phyloP scores from a whole-genome alignment of 2,329 filamentous ascomycete species.

The Ambrosiella cleistominuta region DNA sequence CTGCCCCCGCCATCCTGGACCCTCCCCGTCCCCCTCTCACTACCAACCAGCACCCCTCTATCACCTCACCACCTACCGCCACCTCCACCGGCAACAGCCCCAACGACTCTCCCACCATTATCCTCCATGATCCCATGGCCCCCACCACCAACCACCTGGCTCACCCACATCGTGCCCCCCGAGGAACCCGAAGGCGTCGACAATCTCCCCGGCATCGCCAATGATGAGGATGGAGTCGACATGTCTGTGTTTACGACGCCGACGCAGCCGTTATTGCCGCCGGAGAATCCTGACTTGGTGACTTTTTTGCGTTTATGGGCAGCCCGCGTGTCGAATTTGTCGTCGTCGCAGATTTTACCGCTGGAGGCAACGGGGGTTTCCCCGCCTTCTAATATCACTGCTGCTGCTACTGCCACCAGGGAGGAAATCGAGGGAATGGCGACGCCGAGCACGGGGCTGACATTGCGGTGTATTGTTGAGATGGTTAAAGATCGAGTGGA shows the following conservation, averaged over 20 bases:
- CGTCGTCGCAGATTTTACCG: not conserved
- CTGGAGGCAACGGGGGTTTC: not conserved
- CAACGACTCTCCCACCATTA: not conserved
- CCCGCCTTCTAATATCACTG: not conserved
- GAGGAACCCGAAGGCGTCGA: not conserved
- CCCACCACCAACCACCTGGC: not conserved
- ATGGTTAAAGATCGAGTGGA: not conserved
- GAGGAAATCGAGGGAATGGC: not conserved
- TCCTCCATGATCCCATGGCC: not conserved
- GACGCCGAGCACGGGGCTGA: not conserved
- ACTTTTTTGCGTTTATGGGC: constrained; percentile 35
- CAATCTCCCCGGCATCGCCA: not conserved
- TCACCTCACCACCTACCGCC: not conserved
- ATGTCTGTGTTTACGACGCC: constrained; percentile 15
- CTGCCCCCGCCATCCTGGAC: not conserved
- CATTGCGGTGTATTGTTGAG: not conserved
- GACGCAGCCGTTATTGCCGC: constrained; percentile 25
- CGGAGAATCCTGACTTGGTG: constrained; percentile 31
- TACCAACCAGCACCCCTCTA: not conserved
- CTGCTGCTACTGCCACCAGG: too few species aligned
- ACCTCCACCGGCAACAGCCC: not conserved
- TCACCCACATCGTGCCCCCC: not conserved
- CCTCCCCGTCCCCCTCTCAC: not conserved
- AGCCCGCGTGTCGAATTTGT: not conserved
- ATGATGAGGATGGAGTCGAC: not conserved